A percentile compares a stretch with the other conserved stretches of the same genome.
These are phyloP conservation scores for Termitomyces sp. DNA, from an alignment of 768 basidiomycete species.

Conservation along the genomic window DNA sequence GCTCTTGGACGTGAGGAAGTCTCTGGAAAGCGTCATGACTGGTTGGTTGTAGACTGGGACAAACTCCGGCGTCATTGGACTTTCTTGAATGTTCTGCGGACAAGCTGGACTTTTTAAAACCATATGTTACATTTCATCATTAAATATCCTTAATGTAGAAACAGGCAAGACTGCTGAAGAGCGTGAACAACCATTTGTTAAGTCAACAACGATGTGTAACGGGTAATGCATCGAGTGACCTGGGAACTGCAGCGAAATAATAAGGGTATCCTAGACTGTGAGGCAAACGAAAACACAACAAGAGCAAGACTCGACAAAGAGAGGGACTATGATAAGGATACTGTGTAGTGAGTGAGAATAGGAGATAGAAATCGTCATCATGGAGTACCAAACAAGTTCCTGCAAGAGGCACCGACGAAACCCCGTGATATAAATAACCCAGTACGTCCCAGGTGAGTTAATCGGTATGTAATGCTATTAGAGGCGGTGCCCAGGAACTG, in stretches of 20 bases:
- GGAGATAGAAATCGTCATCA: constrained; percentile 11
- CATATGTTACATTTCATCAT: background rate
- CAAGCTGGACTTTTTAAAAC: no score
- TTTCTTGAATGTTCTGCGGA: no score
- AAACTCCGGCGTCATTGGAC: no score
- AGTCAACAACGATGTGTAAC: constrained; percentile 9
- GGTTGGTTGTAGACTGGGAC: no score
- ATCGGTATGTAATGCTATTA: constrained; percentile 45
- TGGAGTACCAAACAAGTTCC: constrained; percentile 9
- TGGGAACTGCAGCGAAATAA: constrained; percentile 13
- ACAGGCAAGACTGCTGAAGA: background rate
- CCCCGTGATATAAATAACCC: constrained; percentile 12
- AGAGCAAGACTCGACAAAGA: constrained; percentile 26
- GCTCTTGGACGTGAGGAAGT: no score
- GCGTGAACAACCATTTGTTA: background rate
- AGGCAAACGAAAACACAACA: constrained; percentile 24
- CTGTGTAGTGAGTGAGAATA: constrained; percentile 2
- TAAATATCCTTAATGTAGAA: background rate
- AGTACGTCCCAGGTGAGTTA: constrained; percentile 1
- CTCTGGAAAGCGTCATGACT: no score
- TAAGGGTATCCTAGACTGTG: constrained; percentile 22
- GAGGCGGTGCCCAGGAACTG: constrained; percentile 90
- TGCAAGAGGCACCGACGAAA: constrained; percentile 13
- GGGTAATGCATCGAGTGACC: constrained; percentile 11
- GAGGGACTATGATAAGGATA: constrained; percentile 17